Evolutionary conservation across 148 eudicot genomes (phyloP).

Genomic region (Fallopia convolvulus): DNA sequence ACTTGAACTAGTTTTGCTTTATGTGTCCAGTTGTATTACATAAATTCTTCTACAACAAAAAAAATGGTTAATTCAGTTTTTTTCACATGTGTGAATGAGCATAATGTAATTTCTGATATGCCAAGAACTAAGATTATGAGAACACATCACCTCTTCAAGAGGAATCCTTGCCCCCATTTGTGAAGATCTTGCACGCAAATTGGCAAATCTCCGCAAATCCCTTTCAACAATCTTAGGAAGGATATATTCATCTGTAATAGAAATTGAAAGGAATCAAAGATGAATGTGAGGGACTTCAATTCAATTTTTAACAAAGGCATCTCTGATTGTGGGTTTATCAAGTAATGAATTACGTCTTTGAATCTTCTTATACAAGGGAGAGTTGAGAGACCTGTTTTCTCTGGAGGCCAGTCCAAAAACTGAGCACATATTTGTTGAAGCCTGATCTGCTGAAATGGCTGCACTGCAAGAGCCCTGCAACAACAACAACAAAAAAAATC

Average conservation of each 20-base stretch:
- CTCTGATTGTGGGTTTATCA: neutral
- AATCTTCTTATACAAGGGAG: neutral
- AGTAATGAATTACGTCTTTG: neutral
- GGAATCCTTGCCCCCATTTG: conserved; percentile 46
- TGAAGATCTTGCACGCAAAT: conserved; percentile 62
- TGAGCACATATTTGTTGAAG: conserved; percentile 66
- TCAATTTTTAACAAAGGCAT: neutral
- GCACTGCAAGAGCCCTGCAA: conserved; percentile 58
- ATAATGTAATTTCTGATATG: neutral
- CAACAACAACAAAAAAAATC: neutral
- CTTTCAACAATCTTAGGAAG: conserved; percentile 97
- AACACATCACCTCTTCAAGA: conserved; percentile 45
- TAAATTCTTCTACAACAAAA: neutral
- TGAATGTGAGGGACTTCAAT: neutral
- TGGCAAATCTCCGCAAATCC: conserved; percentile 67
- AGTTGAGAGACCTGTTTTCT: conserved; percentile 64
- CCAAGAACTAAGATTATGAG: neutral
- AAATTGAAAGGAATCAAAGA: conserved; percentile 6
- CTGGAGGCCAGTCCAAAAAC: conserved; percentile 79
- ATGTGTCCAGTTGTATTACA: neutral
- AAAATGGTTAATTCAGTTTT: neutral
- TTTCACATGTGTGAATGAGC: neutral
- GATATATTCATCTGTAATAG: conserved; percentile 70
- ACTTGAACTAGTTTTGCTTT: neutral
- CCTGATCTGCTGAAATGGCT: conserved; percentile 45